Evolutionary conservation across 495 filamentous ascomycete species (phyloP), one percentile per base, ranked within the genome.

Genomic region (Beverwykella pulmonaria): DNA sequence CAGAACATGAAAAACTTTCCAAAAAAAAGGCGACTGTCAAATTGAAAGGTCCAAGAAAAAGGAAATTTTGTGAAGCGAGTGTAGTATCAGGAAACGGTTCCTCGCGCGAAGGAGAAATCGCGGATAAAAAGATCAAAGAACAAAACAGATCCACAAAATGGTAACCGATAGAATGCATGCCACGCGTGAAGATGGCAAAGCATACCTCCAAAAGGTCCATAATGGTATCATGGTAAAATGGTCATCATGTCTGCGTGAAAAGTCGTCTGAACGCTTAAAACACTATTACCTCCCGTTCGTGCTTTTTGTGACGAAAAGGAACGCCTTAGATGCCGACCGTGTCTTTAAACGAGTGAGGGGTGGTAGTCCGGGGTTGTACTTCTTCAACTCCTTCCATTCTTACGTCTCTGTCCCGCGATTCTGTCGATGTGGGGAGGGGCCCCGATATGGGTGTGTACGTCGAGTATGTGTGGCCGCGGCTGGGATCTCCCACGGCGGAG

Each of bases 311-410:
- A 67, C 65, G 60, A 53, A 65, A 61, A 65, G 63, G 50, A 72
- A 72, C 65, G 61, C 70, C 55, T 69, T 69, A 69, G 53, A 72
- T 72, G 70, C 70, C 70, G 59, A 72, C 70, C 30, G 70, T 72
- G 32, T 72, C 70, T 67, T 72, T 72, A 68, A 72, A 72, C 61
- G 70, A 72, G 48, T 59, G 70, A 58, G 70, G 70, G 27, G 70
- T 72, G 12, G 65, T 67, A 20, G 66, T 72, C 22, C 67, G 66
- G 46, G 61, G 70, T 34, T 69, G 65, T 53, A 58, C 39, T 50
- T 72, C 70, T 69, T 71, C 69, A n/a, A 65, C 60, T 65, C 69
- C 69, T 65, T 71, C 69, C 69, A 71, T 71, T 56, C 69, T 19
- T 20, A 64, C 44, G 47, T 71, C 68, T 68, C 53, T 46, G 32